A percentile compares a stretch with the other conserved stretches of the same genome.
phyloP scores from a whole-genome alignment of 768 basidiomycete species.

The Galerina sulciceps region DNA sequence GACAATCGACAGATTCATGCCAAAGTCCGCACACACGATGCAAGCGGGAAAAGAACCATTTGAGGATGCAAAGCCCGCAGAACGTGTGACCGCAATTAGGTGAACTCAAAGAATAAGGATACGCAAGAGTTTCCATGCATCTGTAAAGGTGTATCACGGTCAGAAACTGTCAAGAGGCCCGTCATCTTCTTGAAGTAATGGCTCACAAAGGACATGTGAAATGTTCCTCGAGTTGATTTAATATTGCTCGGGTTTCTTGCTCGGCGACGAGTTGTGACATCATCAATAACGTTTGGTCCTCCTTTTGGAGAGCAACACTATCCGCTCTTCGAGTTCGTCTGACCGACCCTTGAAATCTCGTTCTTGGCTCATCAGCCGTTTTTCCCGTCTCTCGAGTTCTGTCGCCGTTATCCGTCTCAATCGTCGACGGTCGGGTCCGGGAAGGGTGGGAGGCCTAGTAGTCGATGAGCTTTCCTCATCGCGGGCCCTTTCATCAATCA shows the following conservation, averaged over 20 bases:
- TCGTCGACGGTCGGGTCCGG: constrained; percentile 36
- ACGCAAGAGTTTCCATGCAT: constrained; percentile 68
- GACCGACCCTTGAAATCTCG: constrained; percentile 40
- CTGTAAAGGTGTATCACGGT: constrained; percentile 32
- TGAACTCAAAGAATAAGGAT: constrained; percentile 60
- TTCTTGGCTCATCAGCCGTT: constrained; percentile 39
- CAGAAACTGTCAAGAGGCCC: neutral
- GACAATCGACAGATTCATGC: constrained; percentile 72
- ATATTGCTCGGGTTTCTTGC: constrained; percentile 42
- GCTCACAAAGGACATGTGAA: constrained; percentile 70
- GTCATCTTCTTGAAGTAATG: neutral
- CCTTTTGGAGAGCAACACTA: constrained; percentile 40
- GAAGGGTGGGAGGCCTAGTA: constrained; percentile 16
- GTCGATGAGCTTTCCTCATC: constrained; percentile 21
- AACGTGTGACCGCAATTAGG: constrained; percentile 69
- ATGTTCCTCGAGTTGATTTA: constrained; percentile 62
- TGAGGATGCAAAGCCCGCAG: constrained; percentile 67
- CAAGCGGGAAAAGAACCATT: constrained; percentile 71
- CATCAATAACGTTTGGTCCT: constrained; percentile 44
- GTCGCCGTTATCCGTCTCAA: constrained; percentile 42
- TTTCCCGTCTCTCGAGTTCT: constrained; percentile 43
- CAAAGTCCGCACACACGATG: constrained; percentile 67
- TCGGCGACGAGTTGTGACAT: constrained; percentile 47
- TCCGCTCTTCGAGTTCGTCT: constrained; percentile 45
- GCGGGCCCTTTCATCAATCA: constrained; percentile 19